Percentiles rank a stretch among this genome's conserved stretches.
Conservation (phyloP, 331 rosid genomes). For the Quercus phellos region DNA sequence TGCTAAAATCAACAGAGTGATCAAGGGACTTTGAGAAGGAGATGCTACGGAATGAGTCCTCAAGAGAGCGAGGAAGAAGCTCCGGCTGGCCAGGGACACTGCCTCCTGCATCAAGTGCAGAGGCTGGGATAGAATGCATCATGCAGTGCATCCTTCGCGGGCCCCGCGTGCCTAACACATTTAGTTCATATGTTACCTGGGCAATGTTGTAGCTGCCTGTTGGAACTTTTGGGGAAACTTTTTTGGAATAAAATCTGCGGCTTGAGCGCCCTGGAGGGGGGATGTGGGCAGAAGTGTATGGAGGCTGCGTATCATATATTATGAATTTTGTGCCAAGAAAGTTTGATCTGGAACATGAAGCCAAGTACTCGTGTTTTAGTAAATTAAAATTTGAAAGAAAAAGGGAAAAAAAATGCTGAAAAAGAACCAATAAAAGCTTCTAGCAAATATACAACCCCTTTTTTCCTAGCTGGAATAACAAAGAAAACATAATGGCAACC, state of each 20-base stretch:
- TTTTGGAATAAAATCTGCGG: conserved; percentile 76
- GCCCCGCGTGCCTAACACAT: conserved; percentile 81
- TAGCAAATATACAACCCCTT: background rate
- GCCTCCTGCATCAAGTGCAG: conserved; percentile 68
- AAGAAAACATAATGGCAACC: background rate
- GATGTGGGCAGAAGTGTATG: conserved; percentile 47
- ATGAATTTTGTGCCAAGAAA: conserved; percentile 84
- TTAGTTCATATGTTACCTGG: conserved; percentile 73
- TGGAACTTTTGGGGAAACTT: conserved; percentile 85
- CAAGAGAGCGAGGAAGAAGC: conserved; percentile 54
- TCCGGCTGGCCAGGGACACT: conserved; percentile 70
- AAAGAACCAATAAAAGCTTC: background rate
- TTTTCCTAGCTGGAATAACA: background rate
- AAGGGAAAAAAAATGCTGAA: background rate
- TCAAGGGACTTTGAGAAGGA: conserved; percentile 75
- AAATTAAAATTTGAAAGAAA: background rate
- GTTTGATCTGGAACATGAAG: conserved; percentile 61
- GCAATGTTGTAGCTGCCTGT: conserved; percentile 82
- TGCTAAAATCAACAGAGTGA: conserved; percentile 71
- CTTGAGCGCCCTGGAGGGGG: conserved; percentile 61
- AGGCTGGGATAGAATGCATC: conserved; percentile 76
- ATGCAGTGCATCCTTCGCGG: conserved; percentile 88
- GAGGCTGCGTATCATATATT: conserved; percentile 80
- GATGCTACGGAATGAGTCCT: conserved; percentile 70
- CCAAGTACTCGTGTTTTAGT: background rate